Conservation (phyloP, 768 basidiomycete genomes). For the Boletus speciosus region DNA sequence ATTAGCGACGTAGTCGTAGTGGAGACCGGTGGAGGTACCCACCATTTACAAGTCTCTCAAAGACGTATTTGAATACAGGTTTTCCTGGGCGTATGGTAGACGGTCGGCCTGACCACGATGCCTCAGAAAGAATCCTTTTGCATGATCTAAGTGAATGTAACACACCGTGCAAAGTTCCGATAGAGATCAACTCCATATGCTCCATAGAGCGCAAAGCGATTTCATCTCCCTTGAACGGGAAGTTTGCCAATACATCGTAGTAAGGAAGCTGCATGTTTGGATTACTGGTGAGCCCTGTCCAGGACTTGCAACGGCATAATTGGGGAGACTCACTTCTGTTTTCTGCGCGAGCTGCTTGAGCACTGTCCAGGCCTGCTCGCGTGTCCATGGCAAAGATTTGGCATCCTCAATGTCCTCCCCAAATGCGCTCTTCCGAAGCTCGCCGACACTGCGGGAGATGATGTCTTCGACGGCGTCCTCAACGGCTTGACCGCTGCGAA, state of each 20-base stretch:
- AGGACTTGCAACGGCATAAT: conserved; percentile 20
- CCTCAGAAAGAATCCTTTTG: background rate
- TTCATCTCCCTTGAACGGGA: conserved; percentile 93
- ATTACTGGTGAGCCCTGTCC: background rate
- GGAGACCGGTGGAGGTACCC: conserved; percentile 8
- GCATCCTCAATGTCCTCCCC: conserved; percentile 91
- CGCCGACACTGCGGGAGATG: conserved; percentile 70
- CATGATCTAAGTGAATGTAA: background rate
- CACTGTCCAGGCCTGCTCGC: conserved; percentile 85
- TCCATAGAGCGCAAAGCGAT: conserved; percentile 78
- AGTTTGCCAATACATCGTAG: conserved; percentile 73
- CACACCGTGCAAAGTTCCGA: conserved; percentile 71
- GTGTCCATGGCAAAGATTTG: conserved; percentile 76
- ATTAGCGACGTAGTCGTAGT: background rate
- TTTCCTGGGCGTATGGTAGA: conserved; percentile 84
- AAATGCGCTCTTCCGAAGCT: conserved; percentile 87
- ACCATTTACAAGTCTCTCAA: conserved; percentile 79
- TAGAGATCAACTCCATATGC: conserved; percentile 80
- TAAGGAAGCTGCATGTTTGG: conserved; percentile 60
- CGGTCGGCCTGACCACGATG: conserved; percentile 60
- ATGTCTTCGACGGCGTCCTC: conserved; percentile 90
- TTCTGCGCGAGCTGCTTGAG: conserved; percentile 67
- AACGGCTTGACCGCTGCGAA: conserved; percentile 66
- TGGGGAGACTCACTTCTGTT: conserved; percentile 48
- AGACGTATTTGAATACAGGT: conserved; percentile 85